Evolutionary conservation across 306 rosid genomes (phyloP).

Genomic region (Calophaca sinica): DNA sequence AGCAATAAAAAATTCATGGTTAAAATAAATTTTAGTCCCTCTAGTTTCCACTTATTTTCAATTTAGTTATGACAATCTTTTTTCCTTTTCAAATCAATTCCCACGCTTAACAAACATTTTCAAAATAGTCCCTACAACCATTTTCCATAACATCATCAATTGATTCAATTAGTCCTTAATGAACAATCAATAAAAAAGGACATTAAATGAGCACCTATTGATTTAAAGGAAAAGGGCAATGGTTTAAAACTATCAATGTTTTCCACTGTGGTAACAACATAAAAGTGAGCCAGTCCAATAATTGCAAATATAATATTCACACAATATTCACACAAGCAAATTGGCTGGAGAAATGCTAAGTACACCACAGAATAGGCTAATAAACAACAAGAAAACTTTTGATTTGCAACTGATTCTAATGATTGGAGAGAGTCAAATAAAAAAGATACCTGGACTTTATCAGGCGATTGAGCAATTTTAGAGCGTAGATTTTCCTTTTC

Average conservation of each 20-base stretch:
- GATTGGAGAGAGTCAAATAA: background rate
- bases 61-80: background rate
- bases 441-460: constrained; percentile 78
- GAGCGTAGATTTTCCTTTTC: constrained; percentile 83
- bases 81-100: background rate
- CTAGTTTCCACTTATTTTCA: no score
- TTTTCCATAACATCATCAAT: background rate
- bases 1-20: background rate
- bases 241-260: background rate
- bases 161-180: background rate
- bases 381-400: constrained; percentile 9
- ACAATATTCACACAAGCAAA: background rate
- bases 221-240: constrained; percentile 10
- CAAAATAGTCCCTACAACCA: background rate
- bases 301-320: no score
- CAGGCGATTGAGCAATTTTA: constrained; percentile 84
- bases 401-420: constrained; percentile 7
- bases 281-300: no score
- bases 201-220: background rate
- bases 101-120: constrained; percentile 1
- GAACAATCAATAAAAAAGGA: background rate
- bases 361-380: background rate
- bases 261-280: no score
- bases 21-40: background rate
- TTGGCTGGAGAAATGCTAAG: background rate